A percentile compares a stretch with the other conserved stretches of the same genome.
These are phyloP conservation scores for Bremia lactucae DNA, from an alignment of 352 stramenopile species.

Conservation along the genomic window DNA sequence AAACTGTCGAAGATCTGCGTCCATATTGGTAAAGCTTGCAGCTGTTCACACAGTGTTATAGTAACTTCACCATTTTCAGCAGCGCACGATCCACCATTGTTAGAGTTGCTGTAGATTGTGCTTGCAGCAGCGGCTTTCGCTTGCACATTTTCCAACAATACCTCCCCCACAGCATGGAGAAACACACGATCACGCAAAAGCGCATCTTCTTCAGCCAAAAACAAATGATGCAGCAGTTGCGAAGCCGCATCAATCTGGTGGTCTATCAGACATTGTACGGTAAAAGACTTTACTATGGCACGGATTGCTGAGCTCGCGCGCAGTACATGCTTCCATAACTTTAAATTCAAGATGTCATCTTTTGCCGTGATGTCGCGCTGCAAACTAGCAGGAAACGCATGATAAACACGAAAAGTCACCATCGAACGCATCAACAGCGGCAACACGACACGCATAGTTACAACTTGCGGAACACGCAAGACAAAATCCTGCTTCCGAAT, in stretches of 20 bases:
- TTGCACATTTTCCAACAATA: slow-evolving; percentile 47
- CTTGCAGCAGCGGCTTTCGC: slow-evolving; percentile 23
- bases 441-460: slow-evolving; percentile 72
- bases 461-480: slow-evolving; percentile 61
- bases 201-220: slow-evolving; percentile 51
- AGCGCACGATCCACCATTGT: slow-evolving; percentile 9
- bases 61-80: slow-evolving; percentile 28
- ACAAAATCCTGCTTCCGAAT: slow-evolving; percentile 77
- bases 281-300: slow-evolving; percentile 51
- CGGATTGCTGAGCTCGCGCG: slow-evolving; percentile 63
- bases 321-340: slow-evolving; percentile 65
- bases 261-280: slow-evolving; percentile 56
- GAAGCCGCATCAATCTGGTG: slow-evolving; percentile 41
- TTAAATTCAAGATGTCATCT: slow-evolving; percentile 32
- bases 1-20: slow-evolving; percentile 53
- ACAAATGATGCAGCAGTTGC: slow-evolving; percentile 42
- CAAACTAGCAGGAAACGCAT: slow-evolving; percentile 25
- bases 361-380: slow-evolving; percentile 27
- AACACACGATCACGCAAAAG: slow-evolving; percentile 61
- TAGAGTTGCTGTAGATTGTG: slow-evolving; percentile 12
- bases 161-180: slow-evolving; percentile 57
- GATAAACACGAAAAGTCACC: slow-evolving; percentile 34
- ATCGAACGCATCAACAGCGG: slow-evolving; percentile 60
- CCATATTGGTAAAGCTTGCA: slow-evolving; percentile 40
- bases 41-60: slow-evolving; percentile 28